These are phyloP conservation scores for Diaporthe longicolla DNA, from an alignment of 2,329 filamentous ascomycete species.

Conservation along the genomic window DNA sequence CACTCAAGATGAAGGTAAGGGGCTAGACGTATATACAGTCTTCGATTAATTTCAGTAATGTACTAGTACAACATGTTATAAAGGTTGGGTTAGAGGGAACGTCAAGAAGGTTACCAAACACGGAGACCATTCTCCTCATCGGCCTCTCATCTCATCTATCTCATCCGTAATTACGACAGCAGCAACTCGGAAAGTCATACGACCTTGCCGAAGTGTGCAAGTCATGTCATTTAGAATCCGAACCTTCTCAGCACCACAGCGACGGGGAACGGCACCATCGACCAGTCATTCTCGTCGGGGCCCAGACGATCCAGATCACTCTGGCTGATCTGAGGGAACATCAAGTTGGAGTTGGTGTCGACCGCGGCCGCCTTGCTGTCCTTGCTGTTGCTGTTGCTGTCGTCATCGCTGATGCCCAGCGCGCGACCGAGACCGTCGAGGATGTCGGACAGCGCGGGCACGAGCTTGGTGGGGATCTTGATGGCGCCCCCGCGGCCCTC, in stretches of 20 bases:
- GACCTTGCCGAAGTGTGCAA: neutral
- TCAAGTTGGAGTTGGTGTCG: conserved; percentile 22
- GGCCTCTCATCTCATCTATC: neutral
- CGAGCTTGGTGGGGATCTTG: conserved; percentile 32
- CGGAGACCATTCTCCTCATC: neutral
- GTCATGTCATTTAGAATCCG: neutral
- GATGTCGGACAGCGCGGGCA: conserved; percentile 11
- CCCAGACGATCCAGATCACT: conserved; percentile 12
- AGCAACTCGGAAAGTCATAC: neutral
- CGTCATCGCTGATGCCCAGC: neutral
- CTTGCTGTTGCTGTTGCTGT: neutral
- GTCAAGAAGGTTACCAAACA: conserved; percentile 9
- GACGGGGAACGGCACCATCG: conserved; percentile 12
- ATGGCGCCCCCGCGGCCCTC: conserved; percentile 28
- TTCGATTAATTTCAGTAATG: conserved; percentile 1
- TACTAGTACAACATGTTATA: neutral
- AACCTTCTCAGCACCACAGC: conserved; percentile 4
- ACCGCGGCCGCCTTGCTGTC: neutral
- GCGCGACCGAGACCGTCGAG: neutral
- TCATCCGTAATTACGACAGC: neutral
- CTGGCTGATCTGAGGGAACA: conserved; percentile 23
- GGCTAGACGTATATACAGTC: neutral
- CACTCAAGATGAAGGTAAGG: too few species aligned
- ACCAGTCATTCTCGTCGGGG: conserved; percentile 33
- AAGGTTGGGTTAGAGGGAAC: neutral